A percentile compares a stretch with the other conserved stretches of the same genome.
Evolutionary conservation across 2,329 filamentous ascomycete genomes (phyloP).

Genomic region (Neophaeococcomyces mojaviensis): DNA sequence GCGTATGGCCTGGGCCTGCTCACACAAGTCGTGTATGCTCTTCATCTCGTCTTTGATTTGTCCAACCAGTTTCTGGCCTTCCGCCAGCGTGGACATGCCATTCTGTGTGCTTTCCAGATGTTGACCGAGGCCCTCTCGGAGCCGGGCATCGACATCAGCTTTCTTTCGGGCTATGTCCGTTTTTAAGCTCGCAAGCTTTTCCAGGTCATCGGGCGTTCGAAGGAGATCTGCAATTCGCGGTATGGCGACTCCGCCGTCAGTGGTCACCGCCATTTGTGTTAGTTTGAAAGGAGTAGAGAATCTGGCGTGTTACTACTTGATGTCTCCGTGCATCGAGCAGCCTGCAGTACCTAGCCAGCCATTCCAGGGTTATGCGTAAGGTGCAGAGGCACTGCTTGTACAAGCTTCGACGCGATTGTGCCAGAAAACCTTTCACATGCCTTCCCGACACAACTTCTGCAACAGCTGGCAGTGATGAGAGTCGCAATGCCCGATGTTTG

Average conservation of each 20-base stretch:
- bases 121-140: constrained; percentile 78
- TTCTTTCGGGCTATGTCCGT: constrained; percentile 94
- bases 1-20: constrained; percentile 95
- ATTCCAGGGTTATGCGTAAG: neutral
- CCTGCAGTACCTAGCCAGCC: neutral
- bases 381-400: neutral
- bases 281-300: neutral
- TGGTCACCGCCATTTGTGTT: constrained; percentile 29
- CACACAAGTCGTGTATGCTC: constrained; percentile 95
- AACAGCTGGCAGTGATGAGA: too few species aligned
- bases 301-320: neutral
- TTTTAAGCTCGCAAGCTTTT: constrained; percentile 86
- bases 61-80: constrained; percentile 85
- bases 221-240: constrained; percentile 83
- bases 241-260: constrained; percentile 58
- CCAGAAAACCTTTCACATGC: too few species aligned
- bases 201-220: constrained; percentile 90
- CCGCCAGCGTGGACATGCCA: constrained; percentile 79
- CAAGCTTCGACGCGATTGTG: neutral
- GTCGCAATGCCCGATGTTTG: too few species aligned
- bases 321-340: constrained; percentile 7
- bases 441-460: neutral
- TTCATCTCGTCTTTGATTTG: constrained; percentile 97
- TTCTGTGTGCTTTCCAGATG: constrained; percentile 91
- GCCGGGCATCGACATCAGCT: constrained; percentile 77